Percentiles rank a stretch among this genome's conserved stretches.
Evolutionary conservation across 1,284 basidiomycete species (phyloP).

Genomic region (Rhodofomes roseus): DNA sequence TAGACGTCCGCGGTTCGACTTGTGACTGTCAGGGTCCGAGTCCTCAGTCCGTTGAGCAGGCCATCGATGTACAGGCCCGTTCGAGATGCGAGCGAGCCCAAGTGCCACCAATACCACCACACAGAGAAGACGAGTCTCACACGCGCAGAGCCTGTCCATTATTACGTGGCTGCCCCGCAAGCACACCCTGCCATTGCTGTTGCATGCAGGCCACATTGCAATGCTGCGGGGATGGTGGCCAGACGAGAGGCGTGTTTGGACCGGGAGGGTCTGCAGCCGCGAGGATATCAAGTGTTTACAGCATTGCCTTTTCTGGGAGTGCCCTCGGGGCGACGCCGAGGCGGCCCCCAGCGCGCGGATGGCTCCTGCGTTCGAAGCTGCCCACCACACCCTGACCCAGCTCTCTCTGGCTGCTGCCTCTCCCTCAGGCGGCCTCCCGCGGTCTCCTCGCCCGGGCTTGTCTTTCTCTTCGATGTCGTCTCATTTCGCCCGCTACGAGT

Average conservation of each 20-base stretch:
- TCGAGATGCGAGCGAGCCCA: too few species aligned
- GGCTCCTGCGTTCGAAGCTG: not conserved
- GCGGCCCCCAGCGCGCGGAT: not conserved
- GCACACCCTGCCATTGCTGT: not conserved
- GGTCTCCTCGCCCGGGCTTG: slow-evolving; percentile 9
- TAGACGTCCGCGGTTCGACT: not conserved
- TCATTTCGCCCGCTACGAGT: slow-evolving; percentile 66
- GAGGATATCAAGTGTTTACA: not conserved
- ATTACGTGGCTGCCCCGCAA: not conserved
- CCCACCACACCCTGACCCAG: slow-evolving; percentile 11
- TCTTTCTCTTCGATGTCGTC: slow-evolving; percentile 37
- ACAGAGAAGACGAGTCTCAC: not conserved
- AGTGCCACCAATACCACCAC: not conserved
- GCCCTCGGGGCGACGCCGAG: not conserved
- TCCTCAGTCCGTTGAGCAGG: not conserved
- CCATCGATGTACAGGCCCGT: not conserved
- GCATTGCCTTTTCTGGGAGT: not conserved
- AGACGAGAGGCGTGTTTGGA: not conserved
- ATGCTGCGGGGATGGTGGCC: not conserved
- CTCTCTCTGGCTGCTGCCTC: slow-evolving; percentile 12
- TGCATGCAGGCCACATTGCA: not conserved
- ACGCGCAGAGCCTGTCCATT: not conserved
- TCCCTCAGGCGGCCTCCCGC: slow-evolving; percentile 16
- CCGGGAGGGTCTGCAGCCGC: not conserved
- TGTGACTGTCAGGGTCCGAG: not conserved